Percentiles rank a stretch among this genome's conserved stretches.
Conservation (phyloP, 2,329 filamentous ascomycete species). For the Endocalyx cinctus region DNA sequence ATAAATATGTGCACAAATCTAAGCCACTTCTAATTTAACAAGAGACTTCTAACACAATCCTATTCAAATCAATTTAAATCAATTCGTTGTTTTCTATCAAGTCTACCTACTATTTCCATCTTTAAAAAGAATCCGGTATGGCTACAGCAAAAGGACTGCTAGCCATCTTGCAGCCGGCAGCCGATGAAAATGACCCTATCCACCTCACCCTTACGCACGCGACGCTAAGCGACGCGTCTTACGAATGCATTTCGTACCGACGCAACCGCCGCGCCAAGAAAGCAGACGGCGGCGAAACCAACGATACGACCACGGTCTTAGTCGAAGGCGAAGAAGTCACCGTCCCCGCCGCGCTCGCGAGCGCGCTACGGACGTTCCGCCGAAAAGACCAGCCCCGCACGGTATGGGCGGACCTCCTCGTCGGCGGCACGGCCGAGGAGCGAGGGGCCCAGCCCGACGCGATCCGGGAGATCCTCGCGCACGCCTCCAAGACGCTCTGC, state of each 20-base stretch:
- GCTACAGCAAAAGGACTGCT: constrained; percentile 7
- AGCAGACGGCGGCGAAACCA: constrained; percentile 10
- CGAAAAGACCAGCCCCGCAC: constrained; percentile 15
- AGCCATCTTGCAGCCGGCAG: constrained; percentile 11
- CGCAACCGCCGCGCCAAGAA: no score
- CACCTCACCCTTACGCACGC: constrained; percentile 13
- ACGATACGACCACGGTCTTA: constrained; percentile 4
- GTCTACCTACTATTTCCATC: no score
- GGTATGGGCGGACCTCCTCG: constrained; percentile 17
- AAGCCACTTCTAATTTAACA: no score
- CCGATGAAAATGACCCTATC: constrained; percentile 11
- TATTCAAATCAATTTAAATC: no score
- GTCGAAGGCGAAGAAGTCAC: constrained; percentile 11
- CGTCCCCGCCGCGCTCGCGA: constrained; percentile 12
- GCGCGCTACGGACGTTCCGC: constrained; percentile 16
- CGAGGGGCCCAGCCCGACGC: constrained; percentile 9
- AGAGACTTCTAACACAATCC: no score
- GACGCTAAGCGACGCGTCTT: constrained; percentile 12
- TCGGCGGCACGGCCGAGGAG: constrained; percentile 14
- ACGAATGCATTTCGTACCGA: constrained; percentile 21
- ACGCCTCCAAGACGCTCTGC: constrained; percentile 19
- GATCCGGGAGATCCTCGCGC: constrained; percentile 11
- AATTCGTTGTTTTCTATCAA: no score
- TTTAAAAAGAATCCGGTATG: no score
- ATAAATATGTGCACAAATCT: no score